Base-by-base conservation (phyloP, 768 basidiomycete species). In the Daedalea quercina region DNA sequence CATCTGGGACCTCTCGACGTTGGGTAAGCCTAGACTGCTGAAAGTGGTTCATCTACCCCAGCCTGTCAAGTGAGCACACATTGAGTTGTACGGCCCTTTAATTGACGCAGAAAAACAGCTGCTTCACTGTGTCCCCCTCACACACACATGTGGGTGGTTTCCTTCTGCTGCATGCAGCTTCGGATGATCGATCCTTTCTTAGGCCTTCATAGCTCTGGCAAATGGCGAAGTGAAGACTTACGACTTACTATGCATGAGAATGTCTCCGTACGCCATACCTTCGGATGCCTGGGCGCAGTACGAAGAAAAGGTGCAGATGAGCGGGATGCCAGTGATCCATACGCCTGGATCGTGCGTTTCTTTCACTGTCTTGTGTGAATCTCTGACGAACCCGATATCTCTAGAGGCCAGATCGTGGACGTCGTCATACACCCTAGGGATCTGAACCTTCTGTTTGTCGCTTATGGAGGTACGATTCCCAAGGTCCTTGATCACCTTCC, bases 261-360 rank as follows among this genome's bases (percentile, higher is more conserved):
- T 84, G 54, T 88, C 89, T 0, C 73, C 76, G 11, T 90, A 86
- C 60, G 73, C 70, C 17, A 77, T 89, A 31, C 83, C 84, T 2
- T 34, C 44, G 2, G 91, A 92, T 61, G 70, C 86, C 59, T 94
- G 91, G 93, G 73, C 72, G 20, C 58, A 80, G 26, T 84, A 89
- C 59, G 82, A 88, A 65, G 77, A 84, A 54, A 78, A 78, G 70
- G 66, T 72, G 62, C 60, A 65, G 44, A 65, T 70, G 0, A 71
- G 67, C 47, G 76, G 73, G 23, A 69, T 70, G 65, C 72, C 67
- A 61, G 73, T 60, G 45, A 67, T 50, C 58, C 55, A 60, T 20
- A 61, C 51, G 41, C 60, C 56, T 47, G 65, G 62, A 37, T 70
- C 71, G 78, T 80, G 62, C 55, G 69, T 66, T 15, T 25, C 22